These are phyloP conservation scores for Arxiozyma slooffiae DNA, from an alignment of 1,139 yeast species.

Conservation along the genomic window DNA sequence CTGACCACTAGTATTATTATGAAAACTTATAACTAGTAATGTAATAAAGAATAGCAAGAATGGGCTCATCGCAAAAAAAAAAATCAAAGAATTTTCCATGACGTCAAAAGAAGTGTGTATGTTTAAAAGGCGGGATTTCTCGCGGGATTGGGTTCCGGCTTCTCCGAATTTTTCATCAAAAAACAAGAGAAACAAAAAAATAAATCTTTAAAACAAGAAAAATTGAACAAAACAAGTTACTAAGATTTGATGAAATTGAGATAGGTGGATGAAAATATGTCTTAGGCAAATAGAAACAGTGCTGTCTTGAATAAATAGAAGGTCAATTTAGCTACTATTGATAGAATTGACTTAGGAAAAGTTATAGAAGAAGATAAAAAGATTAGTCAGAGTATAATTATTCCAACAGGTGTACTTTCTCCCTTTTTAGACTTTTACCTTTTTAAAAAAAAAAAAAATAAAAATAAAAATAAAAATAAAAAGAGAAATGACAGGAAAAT, in stretches of 20 bases:
- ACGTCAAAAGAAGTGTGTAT: neutral
- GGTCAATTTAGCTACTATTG: neutral
- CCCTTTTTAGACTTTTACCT: no score
- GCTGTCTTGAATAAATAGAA: no score
- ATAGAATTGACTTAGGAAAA: neutral
- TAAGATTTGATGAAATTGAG: neutral
- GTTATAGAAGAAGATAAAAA: neutral
- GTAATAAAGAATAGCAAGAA: neutral
- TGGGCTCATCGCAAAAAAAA: conserved; percentile 6
- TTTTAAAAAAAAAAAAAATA: no score
- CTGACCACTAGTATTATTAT: no score
- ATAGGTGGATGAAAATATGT: no score
- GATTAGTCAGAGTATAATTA: neutral
- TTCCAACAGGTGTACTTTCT: no score
- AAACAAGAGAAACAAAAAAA: neutral
- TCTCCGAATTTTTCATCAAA: neutral
- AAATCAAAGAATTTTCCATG: neutral
- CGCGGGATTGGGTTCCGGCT: neutral
- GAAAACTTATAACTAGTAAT: no score
- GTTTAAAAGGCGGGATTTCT: neutral
- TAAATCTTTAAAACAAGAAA: neutral
- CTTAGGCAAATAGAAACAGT: no score
- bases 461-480: no score
- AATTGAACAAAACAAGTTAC: neutral
- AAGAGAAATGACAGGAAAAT: neutral